Percentiles rank a stretch among this genome's conserved stretches.
Conservation (phyloP, 2,329 filamentous ascomycete genomes). For the Aspergillus persii region DNA sequence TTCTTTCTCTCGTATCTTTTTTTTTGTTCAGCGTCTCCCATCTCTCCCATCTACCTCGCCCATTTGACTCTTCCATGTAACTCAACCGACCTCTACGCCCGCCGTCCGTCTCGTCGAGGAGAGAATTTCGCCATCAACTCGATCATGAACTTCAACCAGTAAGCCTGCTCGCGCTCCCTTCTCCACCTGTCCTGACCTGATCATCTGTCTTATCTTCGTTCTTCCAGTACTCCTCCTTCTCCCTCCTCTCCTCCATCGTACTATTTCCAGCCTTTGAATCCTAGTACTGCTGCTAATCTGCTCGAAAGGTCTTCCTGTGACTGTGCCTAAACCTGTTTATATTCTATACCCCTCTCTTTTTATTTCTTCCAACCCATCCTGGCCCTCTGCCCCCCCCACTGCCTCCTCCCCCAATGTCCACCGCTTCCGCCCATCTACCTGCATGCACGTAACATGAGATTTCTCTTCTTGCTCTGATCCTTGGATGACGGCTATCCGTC, state of each 20-base stretch:
- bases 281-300: conserved; percentile 11
- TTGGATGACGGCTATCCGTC: conserved; percentile 3
- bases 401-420: not conserved
- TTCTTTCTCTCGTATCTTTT: conserved; percentile 6
- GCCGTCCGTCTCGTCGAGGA: not conserved
- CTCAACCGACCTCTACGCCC: not conserved
- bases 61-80: conserved; percentile 3
- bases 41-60: not conserved
- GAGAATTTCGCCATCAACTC: not conserved
- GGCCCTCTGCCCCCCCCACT: not conserved
- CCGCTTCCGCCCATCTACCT: not conserved
- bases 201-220: conserved; percentile 19
- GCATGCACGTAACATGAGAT: conserved; percentile 6
- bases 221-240: conserved; percentile 18
- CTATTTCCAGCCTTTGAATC: conserved; percentile 22
- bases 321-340: conserved; percentile 26
- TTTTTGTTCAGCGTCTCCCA: not conserved
- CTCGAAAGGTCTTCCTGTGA: conserved; percentile 20
- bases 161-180: conserved; percentile 17
- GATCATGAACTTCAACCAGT: conserved; percentile 24
- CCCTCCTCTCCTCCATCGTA: conserved; percentile 13
- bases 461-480: conserved; percentile 1
- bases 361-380: not conserved
- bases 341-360: conserved; percentile 7
- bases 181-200: conserved; percentile 19